Evolutionary conservation across 2,329 filamentous ascomycete genomes (phyloP).

Genomic region (Drechmeria coniospora): DNA sequence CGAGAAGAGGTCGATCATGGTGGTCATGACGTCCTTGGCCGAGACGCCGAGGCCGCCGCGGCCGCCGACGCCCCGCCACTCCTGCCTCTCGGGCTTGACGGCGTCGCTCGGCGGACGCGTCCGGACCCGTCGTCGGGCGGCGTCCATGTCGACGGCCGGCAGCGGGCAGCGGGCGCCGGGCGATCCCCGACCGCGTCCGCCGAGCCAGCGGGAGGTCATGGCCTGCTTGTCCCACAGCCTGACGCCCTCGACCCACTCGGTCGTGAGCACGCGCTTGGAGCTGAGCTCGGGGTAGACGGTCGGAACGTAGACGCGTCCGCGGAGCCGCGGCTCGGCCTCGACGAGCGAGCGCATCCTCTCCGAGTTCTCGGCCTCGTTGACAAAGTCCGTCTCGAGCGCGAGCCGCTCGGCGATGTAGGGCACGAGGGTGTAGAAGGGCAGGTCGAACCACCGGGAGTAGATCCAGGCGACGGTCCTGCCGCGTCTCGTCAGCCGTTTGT

Average conservation of each 20-base stretch:
- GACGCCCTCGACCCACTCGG: conserved; percentile 95
- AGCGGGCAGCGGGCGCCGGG: conserved; percentile 60
- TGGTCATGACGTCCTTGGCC: conserved; percentile 81
- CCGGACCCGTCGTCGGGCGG: conserved; percentile 28
- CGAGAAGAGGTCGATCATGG: conserved; percentile 92
- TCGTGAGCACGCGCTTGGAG: conserved; percentile 73
- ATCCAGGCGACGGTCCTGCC: conserved; percentile 59
- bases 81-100: conserved; percentile 65
- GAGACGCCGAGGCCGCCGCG: conserved; percentile 73
- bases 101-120: conserved; percentile 39
- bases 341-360: conserved; percentile 71
- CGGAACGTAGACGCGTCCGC: conserved; percentile 75
- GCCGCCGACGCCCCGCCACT: conserved; percentile 58
- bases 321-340: conserved; percentile 57
- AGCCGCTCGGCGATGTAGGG: conserved; percentile 90
- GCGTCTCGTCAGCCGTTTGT: background rate
- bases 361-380: conserved; percentile 79
- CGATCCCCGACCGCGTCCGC: conserved; percentile 59
- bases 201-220: conserved; percentile 63
- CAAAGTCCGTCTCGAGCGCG: conserved; percentile 84
- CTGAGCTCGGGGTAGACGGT: conserved; percentile 70
- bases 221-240: conserved; percentile 82
- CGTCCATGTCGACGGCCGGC: conserved; percentile 29
- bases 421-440: conserved; percentile 82
- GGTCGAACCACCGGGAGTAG: conserved; percentile 77